phyloP scores from a whole-genome alignment of 306 rosid genomes.

The Biancaea sappan region DNA sequence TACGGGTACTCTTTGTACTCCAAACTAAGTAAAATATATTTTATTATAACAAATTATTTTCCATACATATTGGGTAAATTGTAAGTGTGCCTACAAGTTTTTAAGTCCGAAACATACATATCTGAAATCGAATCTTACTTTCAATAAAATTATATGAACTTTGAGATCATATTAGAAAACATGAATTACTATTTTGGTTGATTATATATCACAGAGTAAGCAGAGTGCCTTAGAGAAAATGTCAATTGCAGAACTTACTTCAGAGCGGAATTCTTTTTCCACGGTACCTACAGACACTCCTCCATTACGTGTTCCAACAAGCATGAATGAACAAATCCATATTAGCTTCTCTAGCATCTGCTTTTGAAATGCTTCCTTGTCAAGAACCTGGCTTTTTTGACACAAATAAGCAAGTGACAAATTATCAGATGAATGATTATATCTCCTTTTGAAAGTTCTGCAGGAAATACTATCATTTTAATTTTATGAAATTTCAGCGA shows the following conservation, averaged over 20 bases:
- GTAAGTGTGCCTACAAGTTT: no score
- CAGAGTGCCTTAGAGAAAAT: conserved; percentile 13
- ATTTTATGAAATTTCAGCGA: not conserved
- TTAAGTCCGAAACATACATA: no score
- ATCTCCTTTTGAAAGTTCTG: conserved; percentile 1
- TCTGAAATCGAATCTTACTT: no score
- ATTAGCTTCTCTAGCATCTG: conserved; percentile 97
- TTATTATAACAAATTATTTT: no score
- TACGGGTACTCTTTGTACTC: no score
- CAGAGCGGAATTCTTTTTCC: conserved; percentile 75
- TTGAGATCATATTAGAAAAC: no score
- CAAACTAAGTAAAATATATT: no score
- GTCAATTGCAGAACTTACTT: conserved; percentile 52
- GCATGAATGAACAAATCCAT: conserved; percentile 96
- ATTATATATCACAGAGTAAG: conserved; percentile 3
- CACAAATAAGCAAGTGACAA: conserved; percentile 22
- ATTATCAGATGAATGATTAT: conserved; percentile 7
- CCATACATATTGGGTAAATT: no score
- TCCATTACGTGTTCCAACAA: conserved; percentile 92
- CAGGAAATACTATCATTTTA: not conserved
- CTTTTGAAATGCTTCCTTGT: conserved; percentile 77
- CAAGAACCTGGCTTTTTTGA: conserved; percentile 62
- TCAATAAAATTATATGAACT: no score
- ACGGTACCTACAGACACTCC: conserved; percentile 81
- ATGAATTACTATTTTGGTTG: no score